Base-by-base conservation (phyloP, 2,329 filamentous ascomycete genomes). In the Alternaria alternata region DNA sequence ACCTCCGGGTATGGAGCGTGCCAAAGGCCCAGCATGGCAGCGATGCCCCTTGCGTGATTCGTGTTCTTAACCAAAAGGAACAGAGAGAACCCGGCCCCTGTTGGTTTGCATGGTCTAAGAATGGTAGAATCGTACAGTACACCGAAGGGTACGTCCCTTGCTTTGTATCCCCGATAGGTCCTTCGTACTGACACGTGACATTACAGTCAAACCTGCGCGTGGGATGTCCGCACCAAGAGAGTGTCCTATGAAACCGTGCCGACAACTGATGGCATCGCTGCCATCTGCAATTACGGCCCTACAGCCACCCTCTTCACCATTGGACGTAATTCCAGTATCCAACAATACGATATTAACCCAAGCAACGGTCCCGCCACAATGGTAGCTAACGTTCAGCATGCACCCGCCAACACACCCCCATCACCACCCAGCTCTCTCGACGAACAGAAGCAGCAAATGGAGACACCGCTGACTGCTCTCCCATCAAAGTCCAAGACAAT, bases 91-190 rank as follows among this genome's bases (percentile, higher is more conserved):
- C 88, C 3, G 93, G 93, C 1, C 90, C 92, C 38, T 97, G 96
- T 76, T 99, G 95, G 95, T 94, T 97, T 84, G 91, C 89, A 20
- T 99, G 95, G 95, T 98, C 95, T 0, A 98, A 97, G 81, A 98
- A 97, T 81, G 95, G 95, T 39, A 91, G 94, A 67, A 93, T 99
- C 66, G 89, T 99, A 65, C 95, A 99, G 79, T 94, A 89, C 79
- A 91, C 92, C 5, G 93, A 97, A 79, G 89, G 90, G 94, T 97
- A 84, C 82, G 92, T 87, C 55, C 61, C 58, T 60, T 61, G 62
- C 63, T 62, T 3, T 41, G 39, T 47, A 24, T 51, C 44, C 30
- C 28, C 26, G 28, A 20, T 28, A 18, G 30, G n/a, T 22, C 30
- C 52, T 61, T 51, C 52, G 41, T 64, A 57, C 72, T 78, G 51